Evolutionary conservation across 225 moss, liverwort and hornwort species (phyloP), one percentile per base, ranked within the genome.

Genomic region (Ulota crispa): DNA sequence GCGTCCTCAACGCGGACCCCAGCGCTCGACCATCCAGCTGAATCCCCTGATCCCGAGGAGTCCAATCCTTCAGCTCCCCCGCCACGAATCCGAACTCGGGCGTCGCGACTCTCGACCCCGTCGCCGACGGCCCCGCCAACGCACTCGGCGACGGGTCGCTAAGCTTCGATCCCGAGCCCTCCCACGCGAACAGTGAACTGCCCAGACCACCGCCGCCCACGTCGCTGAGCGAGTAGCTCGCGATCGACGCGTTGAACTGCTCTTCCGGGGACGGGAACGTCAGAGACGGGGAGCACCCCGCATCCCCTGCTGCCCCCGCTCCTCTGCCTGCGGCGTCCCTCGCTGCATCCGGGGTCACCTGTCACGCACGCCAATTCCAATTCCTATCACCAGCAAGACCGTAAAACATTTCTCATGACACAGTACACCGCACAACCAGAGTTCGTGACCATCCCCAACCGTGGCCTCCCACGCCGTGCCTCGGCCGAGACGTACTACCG

Each of bases 151-250:
- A 61, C 4, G 85, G 85, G 26, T 72, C 78, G 12, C 26, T 50
- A 1, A 83, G 68, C 62, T 75, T 85, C 41, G 61, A 32, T 20
- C 67, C 82, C 54, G 79, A 87, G 14, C 24, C 55, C 10, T 70
- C 89, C 89, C 89, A 89, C 1, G 83, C 55, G 24, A 87, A 80
- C n/a, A 89, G 67, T 4, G 89, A 87, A 75, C 87, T 89, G 65
- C 66, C 75, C 14, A 85, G 60, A 59, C 61, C 73, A 4, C 27
- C 78, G 23, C 16, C 61, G 7, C 31, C 45, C 28, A 0, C 55
- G 26, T 13, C 45, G 43, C 0, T 39, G 26, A 7, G 71, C 1
- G 85, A 28, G 75, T 85, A 87, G 54, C 62, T 79, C 60, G 81
- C 78, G 9, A 89, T 87, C 23, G 77, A 65, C 0, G 76, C 78